Percentiles rank a stretch among this genome's conserved stretches.
phyloP scores from a whole-genome alignment of 306 rosid species.

The cucumber (Cucumis sativus) region Cucumber_9930_V3 NC_026660.2:26004501-26005000 shows the following conservation, averaged over 20 bases:
- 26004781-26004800: slow-evolving; percentile 11
- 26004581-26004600: neutral
- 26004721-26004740: slow-evolving; percentile 19
- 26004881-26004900: neutral
- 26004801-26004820: neutral
- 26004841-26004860: neutral
- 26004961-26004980: neutral
- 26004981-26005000: slow-evolving; percentile 1
- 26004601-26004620: neutral
- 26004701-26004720: slow-evolving; percentile 36
- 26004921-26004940: neutral
- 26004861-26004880: neutral
- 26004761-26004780: slow-evolving; percentile 73
- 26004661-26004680: slow-evolving; percentile 69
- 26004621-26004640: neutral
- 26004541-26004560: neutral
- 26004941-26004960: neutral
- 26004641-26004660: slow-evolving; percentile 64
- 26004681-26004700: slow-evolving; percentile 61
- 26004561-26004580: neutral
- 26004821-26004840: neutral
- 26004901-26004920: neutral
- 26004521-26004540: neutral
- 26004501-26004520: neutral
- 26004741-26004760: slow-evolving; percentile 47